A percentile compares a stretch with the other conserved stretches of the same genome.
Evolutionary conservation across 805 yeast genomes (phyloP).

Genomic region (Kodamaea kakaduensis): DNA sequence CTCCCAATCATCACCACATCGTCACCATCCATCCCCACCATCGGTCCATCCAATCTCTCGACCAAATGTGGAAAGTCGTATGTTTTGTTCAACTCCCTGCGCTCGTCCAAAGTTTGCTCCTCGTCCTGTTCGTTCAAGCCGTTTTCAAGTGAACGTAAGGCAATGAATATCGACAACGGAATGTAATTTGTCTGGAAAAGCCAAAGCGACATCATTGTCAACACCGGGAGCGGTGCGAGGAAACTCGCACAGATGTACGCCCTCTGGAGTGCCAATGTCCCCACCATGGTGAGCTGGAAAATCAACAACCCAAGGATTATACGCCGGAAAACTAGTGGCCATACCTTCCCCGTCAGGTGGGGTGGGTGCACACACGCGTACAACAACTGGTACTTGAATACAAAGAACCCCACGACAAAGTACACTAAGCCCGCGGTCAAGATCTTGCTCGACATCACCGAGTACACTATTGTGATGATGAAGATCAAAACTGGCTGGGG

Average conservation of each 20-base stretch:
- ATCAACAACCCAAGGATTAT: slow-evolving; percentile 74
- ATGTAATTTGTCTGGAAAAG: slow-evolving; percentile 76
- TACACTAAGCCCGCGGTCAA: slow-evolving; percentile 79
- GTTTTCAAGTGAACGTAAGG: slow-evolving; percentile 71
- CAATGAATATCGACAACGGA: slow-evolving; percentile 82
- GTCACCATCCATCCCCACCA: slow-evolving; percentile 63
- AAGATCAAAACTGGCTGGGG: slow-evolving; percentile 90
- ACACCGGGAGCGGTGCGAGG: slow-evolving; percentile 71
- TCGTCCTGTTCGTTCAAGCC: slow-evolving; percentile 28
- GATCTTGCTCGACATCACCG: slow-evolving; percentile 85
- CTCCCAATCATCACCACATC: slow-evolving; percentile 28
- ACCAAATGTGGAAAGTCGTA: slow-evolving; percentile 77
- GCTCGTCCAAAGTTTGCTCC: slow-evolving; percentile 66
- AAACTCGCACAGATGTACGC: slow-evolving; percentile 73
- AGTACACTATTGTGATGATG: slow-evolving; percentile 79
- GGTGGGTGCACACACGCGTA: slow-evolving; percentile 93
- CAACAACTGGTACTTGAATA: slow-evolving; percentile 84
- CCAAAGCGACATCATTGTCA: slow-evolving; percentile 65
- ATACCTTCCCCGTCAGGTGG: slow-evolving; percentile 93
- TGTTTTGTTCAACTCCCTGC: slow-evolving; percentile 64
- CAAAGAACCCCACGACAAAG: slow-evolving; percentile 80
- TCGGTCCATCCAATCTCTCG: slow-evolving; percentile 76
- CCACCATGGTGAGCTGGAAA: slow-evolving; percentile 91
- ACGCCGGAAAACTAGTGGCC: slow-evolving; percentile 87
- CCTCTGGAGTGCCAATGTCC: slow-evolving; percentile 75